phyloP scores from a whole-genome alignment of 2,329 filamentous ascomycete genomes.

The Colletotrichum caudatum region DNA sequence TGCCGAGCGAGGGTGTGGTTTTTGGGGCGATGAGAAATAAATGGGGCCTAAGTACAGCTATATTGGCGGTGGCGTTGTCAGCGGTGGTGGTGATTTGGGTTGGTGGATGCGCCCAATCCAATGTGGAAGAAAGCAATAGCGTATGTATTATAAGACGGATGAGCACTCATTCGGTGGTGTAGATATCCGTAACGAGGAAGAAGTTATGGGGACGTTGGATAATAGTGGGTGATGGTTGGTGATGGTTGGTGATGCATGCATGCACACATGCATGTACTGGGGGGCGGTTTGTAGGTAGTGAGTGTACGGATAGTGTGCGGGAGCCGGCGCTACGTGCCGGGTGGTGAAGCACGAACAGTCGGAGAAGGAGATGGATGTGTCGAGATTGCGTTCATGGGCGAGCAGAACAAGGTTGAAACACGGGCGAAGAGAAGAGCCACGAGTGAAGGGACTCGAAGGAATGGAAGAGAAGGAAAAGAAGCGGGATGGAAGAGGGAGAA shows the following conservation, averaged over 20 bases:
- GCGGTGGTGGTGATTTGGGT: background rate
- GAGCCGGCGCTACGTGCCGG: background rate
- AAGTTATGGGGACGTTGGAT: background rate
- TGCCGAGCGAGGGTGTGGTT: background rate
- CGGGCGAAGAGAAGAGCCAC: conserved; percentile 8
- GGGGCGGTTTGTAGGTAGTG: background rate
- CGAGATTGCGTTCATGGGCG: conserved; percentile 19
- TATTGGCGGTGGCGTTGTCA: background rate
- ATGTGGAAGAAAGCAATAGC: background rate
- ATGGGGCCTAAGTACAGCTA: background rate
- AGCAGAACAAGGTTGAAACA: conserved; percentile 19
- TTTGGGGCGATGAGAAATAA: background rate
- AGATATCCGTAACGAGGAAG: too few species aligned
- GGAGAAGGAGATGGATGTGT: conserved; percentile 19
- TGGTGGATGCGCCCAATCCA: background rate
- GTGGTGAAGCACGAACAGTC: conserved; percentile 35
- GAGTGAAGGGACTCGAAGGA: background rate
- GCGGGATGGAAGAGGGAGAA: conserved; percentile 18
- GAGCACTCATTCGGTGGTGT: background rate
- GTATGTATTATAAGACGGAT: background rate
- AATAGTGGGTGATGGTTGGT: background rate
- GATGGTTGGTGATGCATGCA: background rate
- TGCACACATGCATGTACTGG: background rate
- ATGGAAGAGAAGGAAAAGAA: conserved; percentile 27
- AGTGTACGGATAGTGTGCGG: background rate